Evolutionary conservation across 2,329 filamentous ascomycete species (phyloP), one percentile per base, ranked within the genome.

Genomic region (Decorospora gaudefroyi): DNA sequence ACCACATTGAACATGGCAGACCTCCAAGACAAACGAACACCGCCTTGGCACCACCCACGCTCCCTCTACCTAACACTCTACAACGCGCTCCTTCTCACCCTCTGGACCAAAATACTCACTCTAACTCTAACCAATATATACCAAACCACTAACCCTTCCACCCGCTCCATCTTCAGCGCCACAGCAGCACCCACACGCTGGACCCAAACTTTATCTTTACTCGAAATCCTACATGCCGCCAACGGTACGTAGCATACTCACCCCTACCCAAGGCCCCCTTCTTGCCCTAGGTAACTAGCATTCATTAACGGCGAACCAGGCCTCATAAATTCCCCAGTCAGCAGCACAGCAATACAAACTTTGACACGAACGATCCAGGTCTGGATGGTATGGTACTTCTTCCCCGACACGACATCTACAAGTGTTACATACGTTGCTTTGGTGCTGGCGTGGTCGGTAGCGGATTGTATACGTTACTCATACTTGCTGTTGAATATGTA

Each of bases 301-400:
- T 9, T 21, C 27, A 8, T 22, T 39, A 11, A 27, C 26, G 9
- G 32, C 5, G 6, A 26, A 25, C 4, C 15, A 62, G 60, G 58
- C 2, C 29, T 64, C 10, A 47, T 61, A 12, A 61, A 57, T 16
- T 61, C 59, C 4, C 59, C 59, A 6, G 47, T 62, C 17, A 43
- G 48, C 29, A 64, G 55, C 4, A 64, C 61, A 1, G 53, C 53
- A 6, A 35, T 55, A 2, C 61, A 64, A 26, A 53, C 59, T 4
- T 36, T 50, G 32, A 62, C 61, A 2, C 59, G 61, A n/a, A 50
- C 51, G 3, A 64, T 64, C 12, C 61, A 64, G 27, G 55, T 61
- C 3, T 64, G 60, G 60, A 56, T 64, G 53, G 51, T 64, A 4
- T 64, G 59, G 61, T 55, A 42, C 15, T 30, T 32, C 7, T 64